A percentile compares a stretch with the other conserved stretches of the same genome.
Conservation (phyloP, 2,329 filamentous ascomycete species). For the Aspergillus sp. region DNA sequence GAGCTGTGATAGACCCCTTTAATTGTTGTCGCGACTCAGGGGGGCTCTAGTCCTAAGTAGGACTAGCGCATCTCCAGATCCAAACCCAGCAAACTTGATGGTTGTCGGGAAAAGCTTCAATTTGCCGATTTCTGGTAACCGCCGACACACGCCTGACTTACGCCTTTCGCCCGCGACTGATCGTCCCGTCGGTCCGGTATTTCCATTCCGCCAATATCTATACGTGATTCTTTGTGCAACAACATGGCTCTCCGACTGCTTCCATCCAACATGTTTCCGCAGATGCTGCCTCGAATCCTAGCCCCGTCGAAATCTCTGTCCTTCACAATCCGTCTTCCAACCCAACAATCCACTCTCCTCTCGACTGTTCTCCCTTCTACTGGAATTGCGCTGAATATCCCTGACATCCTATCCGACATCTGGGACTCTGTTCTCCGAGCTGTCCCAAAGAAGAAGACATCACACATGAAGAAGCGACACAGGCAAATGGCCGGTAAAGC, state of each 20-base stretch:
- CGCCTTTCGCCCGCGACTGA: background rate
- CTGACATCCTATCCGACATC: slow-evolving; percentile 75
- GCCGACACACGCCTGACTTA: slow-evolving; percentile 10
- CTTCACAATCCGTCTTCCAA: slow-evolving; percentile 29
- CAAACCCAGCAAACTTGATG: slow-evolving; percentile 26
- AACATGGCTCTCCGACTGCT: slow-evolving; percentile 37
- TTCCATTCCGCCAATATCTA: background rate
- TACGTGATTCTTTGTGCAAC: slow-evolving; percentile 3
- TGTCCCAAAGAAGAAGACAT: slow-evolving; percentile 98
- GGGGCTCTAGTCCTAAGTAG: slow-evolving; percentile 37
- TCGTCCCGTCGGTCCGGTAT: background rate
- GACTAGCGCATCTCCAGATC: slow-evolving; percentile 37
- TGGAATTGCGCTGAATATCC: slow-evolving; percentile 64
- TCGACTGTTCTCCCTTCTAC: slow-evolving; percentile 64
- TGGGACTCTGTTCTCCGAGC: slow-evolving; percentile 93
- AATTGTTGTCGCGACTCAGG: slow-evolving; percentile 42
- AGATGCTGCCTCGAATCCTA: slow-evolving; percentile 31
- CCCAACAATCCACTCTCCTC: slow-evolving; percentile 50
- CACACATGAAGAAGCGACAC: slow-evolving; percentile 91
- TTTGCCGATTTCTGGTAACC: slow-evolving; percentile 13
- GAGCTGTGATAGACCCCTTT: slow-evolving; percentile 27
- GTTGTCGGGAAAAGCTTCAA: slow-evolving; percentile 29
- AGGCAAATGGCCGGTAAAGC: slow-evolving; percentile 96
- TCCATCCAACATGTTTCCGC: slow-evolving; percentile 24
- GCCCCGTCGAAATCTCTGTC: slow-evolving; percentile 23